A percentile compares a stretch with the other conserved stretches of the same genome.
These are phyloP conservation scores for Abrus precatorius DNA, from an alignment of 306 rosid genomes.

Conservation along the genomic window DNA sequence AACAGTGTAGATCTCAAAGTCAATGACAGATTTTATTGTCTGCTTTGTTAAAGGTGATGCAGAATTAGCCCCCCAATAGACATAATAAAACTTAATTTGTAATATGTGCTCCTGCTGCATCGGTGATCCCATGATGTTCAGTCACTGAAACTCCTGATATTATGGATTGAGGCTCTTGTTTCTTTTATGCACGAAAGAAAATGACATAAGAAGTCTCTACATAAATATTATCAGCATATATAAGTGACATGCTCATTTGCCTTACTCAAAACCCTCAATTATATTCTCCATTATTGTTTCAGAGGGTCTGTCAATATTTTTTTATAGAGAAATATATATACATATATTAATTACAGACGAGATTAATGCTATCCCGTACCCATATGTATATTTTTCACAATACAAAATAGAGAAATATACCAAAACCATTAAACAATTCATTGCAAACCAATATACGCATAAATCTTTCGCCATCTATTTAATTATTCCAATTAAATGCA, in stretches of 20 bases:
- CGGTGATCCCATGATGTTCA: neutral
- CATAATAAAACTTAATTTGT: neutral
- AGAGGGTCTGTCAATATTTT: neutral
- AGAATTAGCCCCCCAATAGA: conserved; percentile 18
- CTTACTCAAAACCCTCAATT: neutral
- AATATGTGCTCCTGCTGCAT: neutral
- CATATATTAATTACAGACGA: no score
- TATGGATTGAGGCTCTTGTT: neutral
- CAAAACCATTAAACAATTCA: neutral
- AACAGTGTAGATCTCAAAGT: conserved; percentile 7
- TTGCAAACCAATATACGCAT: no score
- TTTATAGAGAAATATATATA: no score
- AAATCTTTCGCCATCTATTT: no score
- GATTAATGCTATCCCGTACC: no score
- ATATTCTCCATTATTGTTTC: neutral
- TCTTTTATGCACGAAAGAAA: neutral
- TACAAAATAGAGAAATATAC: neutral
- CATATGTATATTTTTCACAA: neutral
- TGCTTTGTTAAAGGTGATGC: conserved; percentile 1
- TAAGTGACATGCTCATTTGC: neutral
- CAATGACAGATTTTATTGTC: neutral
- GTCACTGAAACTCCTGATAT: conserved; percentile 9
- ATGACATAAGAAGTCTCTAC: neutral
- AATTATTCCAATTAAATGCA: no score
- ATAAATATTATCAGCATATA: neutral